Base-by-base conservation (phyloP, 2,329 filamentous ascomycete species). In the Ceratocystis smalleyi region DNA sequence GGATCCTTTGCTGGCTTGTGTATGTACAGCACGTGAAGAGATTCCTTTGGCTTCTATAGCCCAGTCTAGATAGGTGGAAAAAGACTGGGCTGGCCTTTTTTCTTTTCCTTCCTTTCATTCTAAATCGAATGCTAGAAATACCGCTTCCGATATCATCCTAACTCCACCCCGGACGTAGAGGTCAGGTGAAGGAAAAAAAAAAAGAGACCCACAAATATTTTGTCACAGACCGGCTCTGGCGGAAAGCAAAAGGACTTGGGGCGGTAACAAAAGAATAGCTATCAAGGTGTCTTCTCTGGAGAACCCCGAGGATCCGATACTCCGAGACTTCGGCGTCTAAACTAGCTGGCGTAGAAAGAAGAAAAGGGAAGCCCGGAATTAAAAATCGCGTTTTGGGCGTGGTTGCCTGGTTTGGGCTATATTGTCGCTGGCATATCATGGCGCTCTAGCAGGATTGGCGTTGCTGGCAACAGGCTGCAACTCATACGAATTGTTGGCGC, bases 91-190 rank as follows among this genome's bases (percentile, higher is more conserved):
- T 24, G 19, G 47, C 4, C 35, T 19, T 19, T 45, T 65, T 49
- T 24, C 24, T 24, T 27, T 27, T 27, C 5, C 27, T 27, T 27
- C 49, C 63, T 43, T 61, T 57, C 17, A 15, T 43, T 22, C 22
- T 27, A 32, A 19, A 22, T 47, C 17, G 12, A 45, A 22, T 47
- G 2, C 47, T 22, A 47, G 19, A 19, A 57, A 59, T 59, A 19
- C 47, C 47, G 32, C 47, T 63, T 59, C 62, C 62, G 62, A 59
- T 35, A 63, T 59, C 51, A 57, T 63, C 49, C 62, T 59, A 63
- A 63, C 4, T 63, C 51, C 62, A 45, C 30, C 8, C 35, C 35
- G 35, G 43, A 30, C 45, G 22, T 5, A 7, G 27, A 19, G 24
- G 27, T 57, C 27, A 57, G 54, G 27, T 57, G 54, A 5, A 57